Percentiles rank a stretch among this genome's conserved stretches.
These are phyloP conservation scores for Pyrus pyrifolia DNA, from an alignment of 306 rosid species.

Conservation along the genomic window DNA sequence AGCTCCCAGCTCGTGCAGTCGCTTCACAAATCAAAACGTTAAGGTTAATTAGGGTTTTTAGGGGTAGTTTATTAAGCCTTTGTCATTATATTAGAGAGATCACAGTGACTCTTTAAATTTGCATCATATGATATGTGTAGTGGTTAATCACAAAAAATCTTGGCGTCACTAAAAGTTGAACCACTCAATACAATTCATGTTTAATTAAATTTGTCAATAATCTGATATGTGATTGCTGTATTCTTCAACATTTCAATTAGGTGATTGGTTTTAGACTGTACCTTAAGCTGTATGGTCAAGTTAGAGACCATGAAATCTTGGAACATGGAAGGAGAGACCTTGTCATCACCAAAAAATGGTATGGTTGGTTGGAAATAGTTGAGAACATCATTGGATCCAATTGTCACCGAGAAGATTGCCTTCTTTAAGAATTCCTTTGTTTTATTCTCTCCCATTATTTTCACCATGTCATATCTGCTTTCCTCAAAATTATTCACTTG, in stretches of 20 bases:
- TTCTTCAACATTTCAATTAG: not conserved
- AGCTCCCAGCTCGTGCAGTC: slow-evolving; percentile 34
- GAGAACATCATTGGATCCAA: slow-evolving; percentile 50
- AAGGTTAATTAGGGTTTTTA: not conserved
- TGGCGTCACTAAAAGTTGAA: not conserved
- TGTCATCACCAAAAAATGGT: slow-evolving; percentile 27
- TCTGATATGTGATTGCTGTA: no score
- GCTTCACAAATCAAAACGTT: not conserved
- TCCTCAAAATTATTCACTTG: slow-evolving; percentile 42
- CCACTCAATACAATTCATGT: not conserved
- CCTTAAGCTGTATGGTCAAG: slow-evolving; percentile 44
- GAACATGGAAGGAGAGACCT: slow-evolving; percentile 21
- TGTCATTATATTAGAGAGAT: not conserved
- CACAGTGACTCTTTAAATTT: not conserved
- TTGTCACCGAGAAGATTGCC: slow-evolving; percentile 42
- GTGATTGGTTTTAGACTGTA: slow-evolving; percentile 2
- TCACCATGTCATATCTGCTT: slow-evolving; percentile 25
- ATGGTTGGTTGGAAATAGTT: slow-evolving; percentile 39
- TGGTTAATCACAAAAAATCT: not conserved
- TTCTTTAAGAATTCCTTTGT: slow-evolving; percentile 31
- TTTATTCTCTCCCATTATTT: slow-evolving; percentile 31
- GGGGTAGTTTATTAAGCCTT: not conserved
- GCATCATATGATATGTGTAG: not conserved
- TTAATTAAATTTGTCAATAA: not conserved
- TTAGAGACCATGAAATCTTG: slow-evolving; percentile 43